Evolutionary conservation across 108 stramenopile genomes (phyloP).

Genomic region (Nitzschia sp.): DNA sequence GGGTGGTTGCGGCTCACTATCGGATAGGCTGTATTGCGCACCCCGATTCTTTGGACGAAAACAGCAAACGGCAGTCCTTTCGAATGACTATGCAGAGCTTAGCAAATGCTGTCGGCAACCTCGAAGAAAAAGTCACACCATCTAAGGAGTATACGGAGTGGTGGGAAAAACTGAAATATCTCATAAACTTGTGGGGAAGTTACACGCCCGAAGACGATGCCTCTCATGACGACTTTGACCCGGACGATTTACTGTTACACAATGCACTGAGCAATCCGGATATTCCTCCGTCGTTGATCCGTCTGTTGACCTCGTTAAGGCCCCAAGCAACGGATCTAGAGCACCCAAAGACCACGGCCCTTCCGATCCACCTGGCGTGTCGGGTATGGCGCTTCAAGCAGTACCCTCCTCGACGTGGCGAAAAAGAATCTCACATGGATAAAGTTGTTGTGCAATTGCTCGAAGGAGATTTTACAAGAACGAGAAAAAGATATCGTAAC

Average conservation of each 20-base stretch:
- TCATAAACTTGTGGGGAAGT: slow-evolving; percentile 32
- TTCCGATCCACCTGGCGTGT: slow-evolving; percentile 37
- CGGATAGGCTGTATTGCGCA: slow-evolving; percentile 29
- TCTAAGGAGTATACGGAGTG: slow-evolving; percentile 24
- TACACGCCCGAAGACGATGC: slow-evolving; percentile 9
- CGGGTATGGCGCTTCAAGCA: slow-evolving; percentile 31
- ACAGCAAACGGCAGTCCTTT: slow-evolving; percentile 20
- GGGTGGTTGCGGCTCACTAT: slow-evolving; percentile 35
- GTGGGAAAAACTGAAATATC: slow-evolving; percentile 38
- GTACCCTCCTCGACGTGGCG: slow-evolving; percentile 26
- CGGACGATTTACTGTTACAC: slow-evolving; percentile 25
- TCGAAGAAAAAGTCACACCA: slow-evolving; percentile 7
- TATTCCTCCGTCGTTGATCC: slow-evolving; percentile 31
- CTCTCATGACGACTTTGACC: slow-evolving; percentile 8
- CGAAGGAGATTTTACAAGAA: slow-evolving; percentile 12
- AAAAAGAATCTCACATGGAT: slow-evolving; percentile 15
- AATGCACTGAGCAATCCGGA: slow-evolving; percentile 37
- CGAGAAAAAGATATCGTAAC: slow-evolving; percentile 23
- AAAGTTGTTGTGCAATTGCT: slow-evolving; percentile 23
- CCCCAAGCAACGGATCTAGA: slow-evolving; percentile 11
- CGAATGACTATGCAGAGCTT: slow-evolving; percentile 25
- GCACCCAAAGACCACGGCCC: slow-evolving; percentile 27
- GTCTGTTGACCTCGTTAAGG: slow-evolving; percentile 22
- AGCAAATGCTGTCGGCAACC: slow-evolving; percentile 8
- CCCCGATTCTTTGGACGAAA: neutral